Conservation (phyloP, 192 early-diverging fungal species). For the Coemansia sp. region DNA sequence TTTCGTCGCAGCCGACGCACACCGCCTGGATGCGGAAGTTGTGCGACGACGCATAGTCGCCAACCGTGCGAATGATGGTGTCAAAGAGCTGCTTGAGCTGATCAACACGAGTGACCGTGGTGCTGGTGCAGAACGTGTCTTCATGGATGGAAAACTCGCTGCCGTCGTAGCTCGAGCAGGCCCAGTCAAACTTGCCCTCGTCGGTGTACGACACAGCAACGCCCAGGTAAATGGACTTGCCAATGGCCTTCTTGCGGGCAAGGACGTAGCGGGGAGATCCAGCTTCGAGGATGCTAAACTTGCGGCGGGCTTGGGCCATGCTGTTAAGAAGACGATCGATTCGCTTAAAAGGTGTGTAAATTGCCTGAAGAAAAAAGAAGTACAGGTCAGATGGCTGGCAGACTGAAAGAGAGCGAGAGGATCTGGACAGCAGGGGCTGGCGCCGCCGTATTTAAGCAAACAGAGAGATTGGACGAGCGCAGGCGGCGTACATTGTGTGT, state of each 20-base stretch:
- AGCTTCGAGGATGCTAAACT: conserved; percentile 53
- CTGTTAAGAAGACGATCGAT: neutral
- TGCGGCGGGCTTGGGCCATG: conserved; percentile 40
- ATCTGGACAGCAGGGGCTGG: neutral
- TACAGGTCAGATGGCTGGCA: conserved; percentile 1
- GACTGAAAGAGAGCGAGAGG: conserved; percentile 2
- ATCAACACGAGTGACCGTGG: conserved; percentile 12
- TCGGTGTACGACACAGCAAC: conserved; percentile 38
- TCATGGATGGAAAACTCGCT: conserved; percentile 63
- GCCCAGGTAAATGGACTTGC: conserved; percentile 52
- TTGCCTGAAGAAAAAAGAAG: conserved; percentile 7
- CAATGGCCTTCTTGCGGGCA: conserved; percentile 50
- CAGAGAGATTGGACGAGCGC: conserved; percentile 7
- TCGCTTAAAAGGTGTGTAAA: neutral
- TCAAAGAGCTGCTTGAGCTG: conserved; percentile 54
- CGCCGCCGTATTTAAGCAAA: conserved; percentile 10
- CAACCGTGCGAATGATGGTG: conserved; percentile 57
- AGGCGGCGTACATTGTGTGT: neutral
- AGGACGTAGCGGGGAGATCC: conserved; percentile 53
- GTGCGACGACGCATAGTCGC: conserved; percentile 58
- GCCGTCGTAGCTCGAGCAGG: conserved; percentile 73
- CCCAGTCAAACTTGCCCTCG: conserved; percentile 52
- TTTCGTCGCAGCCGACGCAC: conserved; percentile 59
- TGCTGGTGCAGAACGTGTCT: conserved; percentile 38
- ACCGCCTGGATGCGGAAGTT: conserved; percentile 69